Evolutionary conservation across 225 moss, liverwort and hornwort genomes (phyloP).

Genomic region (Antitrichia curtipendula): DNA sequence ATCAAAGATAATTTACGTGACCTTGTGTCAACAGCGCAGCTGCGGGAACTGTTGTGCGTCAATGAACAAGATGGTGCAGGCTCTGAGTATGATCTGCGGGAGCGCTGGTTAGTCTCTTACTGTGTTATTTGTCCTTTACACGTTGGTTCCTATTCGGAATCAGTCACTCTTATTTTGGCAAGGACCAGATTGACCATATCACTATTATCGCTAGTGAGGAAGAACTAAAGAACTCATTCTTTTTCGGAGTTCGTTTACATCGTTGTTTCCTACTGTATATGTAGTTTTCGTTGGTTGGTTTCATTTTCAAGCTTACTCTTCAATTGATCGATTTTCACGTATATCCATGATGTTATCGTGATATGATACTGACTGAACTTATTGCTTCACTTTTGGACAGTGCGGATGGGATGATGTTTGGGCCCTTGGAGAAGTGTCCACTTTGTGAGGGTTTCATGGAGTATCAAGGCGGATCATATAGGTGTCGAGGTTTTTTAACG

Average conservation of each 20-base stretch:
- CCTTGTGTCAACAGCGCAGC: slow-evolving; percentile 43
- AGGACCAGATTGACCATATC: background rate
- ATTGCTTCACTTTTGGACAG: slow-evolving; percentile 24
- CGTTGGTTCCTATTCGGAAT: background rate
- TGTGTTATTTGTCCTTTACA: background rate
- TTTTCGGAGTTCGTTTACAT: background rate
- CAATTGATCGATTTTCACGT: background rate
- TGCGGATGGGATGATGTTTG: slow-evolving; percentile 99
- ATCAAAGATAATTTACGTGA: slow-evolving; percentile 79
- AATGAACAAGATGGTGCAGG: slow-evolving; percentile 72
- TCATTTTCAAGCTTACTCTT: background rate
- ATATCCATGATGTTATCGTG: background rate
- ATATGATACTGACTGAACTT: background rate
- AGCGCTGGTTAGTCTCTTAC: slow-evolving; percentile 66
- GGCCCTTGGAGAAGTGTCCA: slow-evolving; percentile 69
- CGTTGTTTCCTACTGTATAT: background rate
- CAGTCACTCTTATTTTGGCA: background rate
- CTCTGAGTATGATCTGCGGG: slow-evolving; percentile 73
- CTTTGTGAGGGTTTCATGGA: slow-evolving; percentile 78
- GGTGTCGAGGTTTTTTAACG: slow-evolving; percentile 79
- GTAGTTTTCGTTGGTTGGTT: background rate
- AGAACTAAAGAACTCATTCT: background rate
- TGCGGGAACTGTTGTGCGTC: slow-evolving; percentile 52
- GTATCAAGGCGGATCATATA: slow-evolving; percentile 73
- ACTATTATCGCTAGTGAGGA: background rate